Base-by-base conservation (phyloP, 2,329 filamentous ascomycete genomes). In the Sphaerostilbella broomeana region DNA sequence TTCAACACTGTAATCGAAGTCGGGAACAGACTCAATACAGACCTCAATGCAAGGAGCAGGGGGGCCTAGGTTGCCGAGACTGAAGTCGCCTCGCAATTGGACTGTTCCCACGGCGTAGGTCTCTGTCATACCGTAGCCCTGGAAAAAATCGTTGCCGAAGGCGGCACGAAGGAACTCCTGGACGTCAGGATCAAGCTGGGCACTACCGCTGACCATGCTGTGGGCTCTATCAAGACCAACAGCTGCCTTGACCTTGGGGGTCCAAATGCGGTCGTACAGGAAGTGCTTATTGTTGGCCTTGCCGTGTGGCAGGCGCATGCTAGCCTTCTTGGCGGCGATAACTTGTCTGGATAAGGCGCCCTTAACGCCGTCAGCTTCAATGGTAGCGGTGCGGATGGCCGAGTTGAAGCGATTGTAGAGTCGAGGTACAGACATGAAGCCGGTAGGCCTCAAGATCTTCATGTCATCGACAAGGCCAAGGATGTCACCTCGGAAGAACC, bases 91-190 rank as follows among this genome's bases (percentile, higher is more conserved):
- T 2, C 68, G 60, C 9, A 76, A 54, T 65, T 97, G 92, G 24
- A 78, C 75, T 10, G 82, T 72, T 16, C 76, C 79, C 20, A 83
- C 75, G 29, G 89, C 88, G 55, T 94, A 95, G 1, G 88, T 85
- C 65, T 98, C 92, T 1, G 92, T 98, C 60, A 98, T 71, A 34
- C 92, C 92, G 60, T 90, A 98, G 20, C 90, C 92, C 64, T 97
- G 90, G 21, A 77, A 62, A 55, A 97, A 84, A 55, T 79, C 72
- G 62, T 82, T 85, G 44, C 76, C 83, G 47, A 94, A 86, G 20
- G 85, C 84, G 26, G 89, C 79, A 30, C 88, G 84, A 34, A 97
- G 75, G 68, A 97, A 95, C 54, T 86, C 75, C 48, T 97, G 89
- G 22, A 97, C 77, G 18, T 79, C 77, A 1, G 88, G 87, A 52